Evolutionary conservation across 805 yeast species (phyloP).

Genomic region (Metschnikowia cerradonensis): DNA sequence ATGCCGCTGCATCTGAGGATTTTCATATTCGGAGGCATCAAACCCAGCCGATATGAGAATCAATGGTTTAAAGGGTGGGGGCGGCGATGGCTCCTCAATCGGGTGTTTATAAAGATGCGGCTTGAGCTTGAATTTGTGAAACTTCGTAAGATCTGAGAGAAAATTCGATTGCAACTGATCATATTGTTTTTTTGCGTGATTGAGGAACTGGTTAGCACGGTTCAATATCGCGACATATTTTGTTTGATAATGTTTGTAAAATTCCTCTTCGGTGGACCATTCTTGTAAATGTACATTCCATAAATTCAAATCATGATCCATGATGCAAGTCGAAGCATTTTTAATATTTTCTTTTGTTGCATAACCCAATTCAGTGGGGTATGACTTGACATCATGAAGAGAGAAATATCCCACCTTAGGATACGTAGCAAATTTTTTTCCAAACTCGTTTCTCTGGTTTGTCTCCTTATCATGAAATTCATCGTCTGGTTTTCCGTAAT

Average conservation of each 20-base stretch:
- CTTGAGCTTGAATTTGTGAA: constrained; percentile 30
- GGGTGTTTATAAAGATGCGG: constrained; percentile 29
- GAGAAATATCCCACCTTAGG: constrained; percentile 81
- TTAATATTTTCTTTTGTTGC: constrained; percentile 68
- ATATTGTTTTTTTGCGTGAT: constrained; percentile 43
- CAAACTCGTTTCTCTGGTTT: constrained; percentile 45
- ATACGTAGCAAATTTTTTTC: constrained; percentile 38
- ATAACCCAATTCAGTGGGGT: constrained; percentile 76
- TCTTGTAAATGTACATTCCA: constrained; percentile 82
- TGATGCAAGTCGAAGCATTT: constrained; percentile 74
- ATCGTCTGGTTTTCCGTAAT: constrained; percentile 45
- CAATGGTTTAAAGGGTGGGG: constrained; percentile 42
- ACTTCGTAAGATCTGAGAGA: constrained; percentile 21
- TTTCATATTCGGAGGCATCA: constrained; percentile 82
- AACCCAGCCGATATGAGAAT: constrained; percentile 83
- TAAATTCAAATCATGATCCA: constrained; percentile 71
- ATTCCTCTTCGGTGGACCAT: constrained; percentile 61
- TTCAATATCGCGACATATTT: constrained; percentile 59
- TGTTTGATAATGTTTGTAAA: constrained; percentile 55
- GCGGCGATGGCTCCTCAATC: constrained; percentile 30
- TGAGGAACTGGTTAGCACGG: constrained; percentile 64
- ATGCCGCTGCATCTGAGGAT: constrained; percentile 81
- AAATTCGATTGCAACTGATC: constrained; percentile 33
- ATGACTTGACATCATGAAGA: constrained; percentile 79
- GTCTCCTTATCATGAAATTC: constrained; percentile 34